A percentile compares a stretch with the other conserved stretches of the same genome.
phyloP scores from a whole-genome alignment of 1,284 basidiomycete species.

The Apiotrichum gamsii region DNA sequence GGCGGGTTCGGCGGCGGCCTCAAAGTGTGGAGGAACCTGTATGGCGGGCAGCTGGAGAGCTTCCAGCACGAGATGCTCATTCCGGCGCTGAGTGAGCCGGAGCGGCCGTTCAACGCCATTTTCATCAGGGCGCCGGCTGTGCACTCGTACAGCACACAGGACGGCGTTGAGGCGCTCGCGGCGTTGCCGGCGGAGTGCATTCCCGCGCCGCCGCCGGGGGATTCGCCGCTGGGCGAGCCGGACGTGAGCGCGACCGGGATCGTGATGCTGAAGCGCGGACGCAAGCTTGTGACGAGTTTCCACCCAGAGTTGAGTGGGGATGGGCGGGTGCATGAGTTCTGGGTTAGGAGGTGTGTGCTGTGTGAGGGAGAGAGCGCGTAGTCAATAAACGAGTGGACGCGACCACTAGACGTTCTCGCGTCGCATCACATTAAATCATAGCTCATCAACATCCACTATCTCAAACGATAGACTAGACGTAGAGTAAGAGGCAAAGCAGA shows the following conservation, averaged over 20 bases:
- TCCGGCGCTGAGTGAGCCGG: conserved; percentile 57
- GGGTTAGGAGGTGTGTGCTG: conserved; percentile 42
- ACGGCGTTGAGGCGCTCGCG: conserved; percentile 51
- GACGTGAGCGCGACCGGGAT: conserved; percentile 55
- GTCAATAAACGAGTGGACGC: too few species aligned
- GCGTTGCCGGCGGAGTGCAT: conserved; percentile 59
- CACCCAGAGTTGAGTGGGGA: conserved; percentile 91
- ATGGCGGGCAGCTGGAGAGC: conserved; percentile 69
- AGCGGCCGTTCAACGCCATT: conserved; percentile 69
- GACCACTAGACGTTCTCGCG: too few species aligned
- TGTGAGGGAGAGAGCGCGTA: too few species aligned
- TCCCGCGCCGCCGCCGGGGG: conserved; percentile 49
- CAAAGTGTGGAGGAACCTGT: conserved; percentile 70
- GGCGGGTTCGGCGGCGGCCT: conserved; percentile 65
- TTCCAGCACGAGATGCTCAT: conserved; percentile 76
- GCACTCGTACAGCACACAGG: conserved; percentile 16
- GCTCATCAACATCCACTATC: too few species aligned
- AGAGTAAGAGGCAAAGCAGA: too few species aligned
- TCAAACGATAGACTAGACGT: too few species aligned
- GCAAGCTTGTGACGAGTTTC: conserved; percentile 81
- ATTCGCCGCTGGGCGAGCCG: conserved; percentile 33
- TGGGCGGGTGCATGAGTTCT: conserved; percentile 70
- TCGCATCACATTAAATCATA: too few species aligned
- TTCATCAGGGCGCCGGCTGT: conserved; percentile 84
- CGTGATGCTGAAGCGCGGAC: conserved; percentile 81